Evolutionary conservation across 1,284 basidiomycete genomes (phyloP).

Genomic region (Trametes polyzona): DNA sequence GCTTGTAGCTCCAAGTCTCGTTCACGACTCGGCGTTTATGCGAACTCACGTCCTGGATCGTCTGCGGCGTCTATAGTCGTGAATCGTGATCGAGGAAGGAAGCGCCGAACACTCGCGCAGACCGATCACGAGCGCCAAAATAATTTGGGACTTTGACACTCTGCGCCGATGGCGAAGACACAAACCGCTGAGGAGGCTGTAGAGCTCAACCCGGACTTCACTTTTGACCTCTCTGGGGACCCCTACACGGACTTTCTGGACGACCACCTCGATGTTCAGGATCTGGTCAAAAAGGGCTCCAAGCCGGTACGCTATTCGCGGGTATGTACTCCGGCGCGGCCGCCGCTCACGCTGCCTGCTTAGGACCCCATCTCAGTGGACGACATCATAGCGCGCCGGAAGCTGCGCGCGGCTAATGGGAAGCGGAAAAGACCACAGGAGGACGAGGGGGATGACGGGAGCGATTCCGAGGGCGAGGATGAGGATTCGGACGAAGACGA

Average conservation of each 20-base stretch:
- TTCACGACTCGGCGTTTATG: too few species aligned
- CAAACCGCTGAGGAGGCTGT: conserved; percentile 50
- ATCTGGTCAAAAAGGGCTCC: conserved; percentile 63
- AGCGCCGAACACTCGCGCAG: conserved; percentile 1
- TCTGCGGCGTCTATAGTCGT: too few species aligned
- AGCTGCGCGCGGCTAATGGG: conserved; percentile 43
- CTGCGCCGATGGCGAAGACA: conserved; percentile 22
- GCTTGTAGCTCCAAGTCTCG: too few species aligned
- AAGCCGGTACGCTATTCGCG: conserved; percentile 58
- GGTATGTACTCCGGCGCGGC: conserved; percentile 1
- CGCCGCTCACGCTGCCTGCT: conserved; percentile 15
- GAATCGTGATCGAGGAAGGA: background rate
- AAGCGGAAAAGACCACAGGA: conserved; percentile 62
- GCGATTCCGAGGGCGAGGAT: conserved; percentile 41
- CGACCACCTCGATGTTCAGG: conserved; percentile 44
- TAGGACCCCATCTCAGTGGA: conserved; percentile 86
- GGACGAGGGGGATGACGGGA: conserved; percentile 39
- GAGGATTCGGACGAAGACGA: conserved; percentile 18
- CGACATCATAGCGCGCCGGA: conserved; percentile 84
- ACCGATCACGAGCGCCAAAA: conserved; percentile 14
- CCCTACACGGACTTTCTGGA: conserved; percentile 61
- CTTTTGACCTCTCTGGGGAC: conserved; percentile 80
- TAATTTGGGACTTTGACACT: conserved; percentile 19
- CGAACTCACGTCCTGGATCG: too few species aligned
- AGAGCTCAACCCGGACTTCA: conserved; percentile 79